Base-by-base conservation (phyloP, 148 eudicot genomes). In the Vaccinium myrtillus region DNA sequence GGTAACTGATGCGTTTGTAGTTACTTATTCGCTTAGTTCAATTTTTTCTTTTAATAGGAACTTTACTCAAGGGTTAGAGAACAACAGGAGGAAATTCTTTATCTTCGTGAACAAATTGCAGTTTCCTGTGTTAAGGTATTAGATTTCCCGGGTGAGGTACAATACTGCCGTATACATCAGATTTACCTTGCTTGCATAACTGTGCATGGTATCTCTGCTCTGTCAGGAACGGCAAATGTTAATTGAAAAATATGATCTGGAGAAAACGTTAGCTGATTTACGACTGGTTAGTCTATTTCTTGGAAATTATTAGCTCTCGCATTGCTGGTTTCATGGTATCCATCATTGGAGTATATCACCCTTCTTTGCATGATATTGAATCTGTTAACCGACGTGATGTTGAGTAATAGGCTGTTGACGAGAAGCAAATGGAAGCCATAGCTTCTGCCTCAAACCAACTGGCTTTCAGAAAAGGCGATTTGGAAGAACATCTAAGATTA, bases 181-280 rank as follows among this genome's bases (percentile, higher is more conserved):
- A 2, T 79, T 79, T 18, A 32, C 80, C 76, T 86, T 59, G 82
- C 32, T 56, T 67, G 77, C 12, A 69, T 77, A 61, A 63, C 25
- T 73, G 78, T 77, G 63, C 30, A 30, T 48, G 21, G 83, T 61
- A 65, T 81, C 61, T 83, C 58, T 83, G 83, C 89, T 76, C 27
- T 86, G 58, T 76, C 91, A 96, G 99, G 95, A 96, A 89, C 86
- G 91, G 89, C 95, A 94, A 91, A 78, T 89, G 86, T 79, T 94
- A 90, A 93, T 91, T 86, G 99, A 94, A 87, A 96, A 93, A 85
- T 92, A 92, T 89, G 87, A 91, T 18, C 81, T 93, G 85, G 98
- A 96, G 84, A 91, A 91, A 84, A 92, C 92, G 83, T 91, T 93
- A 82, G 89, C 98, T 9, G 98, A 93, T 76, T 82, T 96, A 84